Evolutionary conservation across 1,139 yeast species (phyloP).

Genomic region (Candida sp.): DNA sequence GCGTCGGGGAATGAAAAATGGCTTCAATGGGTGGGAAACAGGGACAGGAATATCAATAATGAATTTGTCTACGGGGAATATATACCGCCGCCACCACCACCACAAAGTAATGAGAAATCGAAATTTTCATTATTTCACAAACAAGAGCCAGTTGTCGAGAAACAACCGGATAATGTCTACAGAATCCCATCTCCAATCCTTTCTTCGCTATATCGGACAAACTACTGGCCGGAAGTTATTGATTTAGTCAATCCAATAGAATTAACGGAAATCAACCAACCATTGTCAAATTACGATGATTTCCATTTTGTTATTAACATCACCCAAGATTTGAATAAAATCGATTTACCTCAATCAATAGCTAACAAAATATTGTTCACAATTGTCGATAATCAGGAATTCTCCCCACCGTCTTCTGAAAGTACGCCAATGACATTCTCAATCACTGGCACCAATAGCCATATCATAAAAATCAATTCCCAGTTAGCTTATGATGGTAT

Average conservation of each 20-base stretch:
- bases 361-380: slow-evolving; percentile 27
- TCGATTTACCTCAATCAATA: slow-evolving; percentile 13
- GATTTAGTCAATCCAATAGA: slow-evolving; percentile 16
- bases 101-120: slow-evolving; percentile 1
- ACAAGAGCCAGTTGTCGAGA: not conserved
- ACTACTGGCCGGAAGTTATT: slow-evolving; percentile 13
- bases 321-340: slow-evolving; percentile 19
- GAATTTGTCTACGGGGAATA: slow-evolving; percentile 14
- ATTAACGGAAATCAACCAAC: slow-evolving; percentile 28
- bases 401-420: slow-evolving; percentile 34
- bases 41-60: slow-evolving; percentile 18
- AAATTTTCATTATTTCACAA: slow-evolving; percentile 1
- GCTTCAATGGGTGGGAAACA: slow-evolving; percentile 22
- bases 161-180: slow-evolving; percentile 6
- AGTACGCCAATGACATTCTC: slow-evolving; percentile 23
- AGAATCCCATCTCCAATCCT: slow-evolving; percentile 36
- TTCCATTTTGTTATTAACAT: slow-evolving; percentile 32
- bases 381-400: slow-evolving; percentile 39
- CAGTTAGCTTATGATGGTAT: slow-evolving; percentile 28
- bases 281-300: slow-evolving; percentile 9
- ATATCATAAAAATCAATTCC: slow-evolving; percentile 35
- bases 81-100: not conserved
- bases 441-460: slow-evolving; percentile 11
- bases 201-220: slow-evolving; percentile 23
- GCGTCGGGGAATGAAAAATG: slow-evolving; percentile 29